Evolutionary conservation across 768 basidiomycete genomes (phyloP).

Genomic region (Filobasidium floriforme): DNA sequence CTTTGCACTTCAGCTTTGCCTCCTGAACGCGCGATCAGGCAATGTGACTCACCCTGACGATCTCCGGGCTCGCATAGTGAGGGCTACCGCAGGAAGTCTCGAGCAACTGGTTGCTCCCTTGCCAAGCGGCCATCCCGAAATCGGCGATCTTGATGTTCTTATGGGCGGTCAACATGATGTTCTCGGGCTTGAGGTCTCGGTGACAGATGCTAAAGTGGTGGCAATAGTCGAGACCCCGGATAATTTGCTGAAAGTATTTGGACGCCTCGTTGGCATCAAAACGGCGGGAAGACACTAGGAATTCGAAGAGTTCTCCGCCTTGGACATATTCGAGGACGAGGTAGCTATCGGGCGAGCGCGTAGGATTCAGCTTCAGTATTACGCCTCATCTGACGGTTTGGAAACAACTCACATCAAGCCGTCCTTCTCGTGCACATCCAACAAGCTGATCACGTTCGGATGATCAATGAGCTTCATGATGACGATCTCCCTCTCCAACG

Average conservation of each 20-base stretch:
- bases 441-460: slow-evolving; percentile 89
- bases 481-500: slow-evolving; percentile 87
- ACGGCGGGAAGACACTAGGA: slow-evolving; percentile 78
- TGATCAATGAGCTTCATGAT: slow-evolving; percentile 99
- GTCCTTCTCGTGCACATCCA: slow-evolving; percentile 90
- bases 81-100: slow-evolving; percentile 95
- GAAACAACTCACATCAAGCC: slow-evolving; percentile 57
- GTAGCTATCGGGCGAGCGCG: slow-evolving; percentile 48
- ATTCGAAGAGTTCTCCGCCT: slow-evolving; percentile 94
- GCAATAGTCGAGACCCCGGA: slow-evolving; percentile 91
- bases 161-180: slow-evolving; percentile 69
- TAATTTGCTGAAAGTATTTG: slow-evolving; percentile 88
- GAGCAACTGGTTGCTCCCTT: slow-evolving; percentile 60
- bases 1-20: background rate
- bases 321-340: slow-evolving; percentile 91
- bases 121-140: slow-evolving; percentile 95
- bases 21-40: background rate
- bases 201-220: slow-evolving; percentile 97
- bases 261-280: slow-evolving; percentile 74
- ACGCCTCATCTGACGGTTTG: background rate
- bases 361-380: background rate
- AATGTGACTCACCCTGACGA: slow-evolving; percentile 56
- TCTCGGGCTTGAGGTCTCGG: slow-evolving; percentile 96
- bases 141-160: slow-evolving; percentile 87
- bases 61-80: slow-evolving; percentile 94